Percentiles rank a stretch among this genome's conserved stretches.
Conservation (phyloP, 2,329 filamentous ascomycete species). For the Drechslerella stenobrocha region DNA sequence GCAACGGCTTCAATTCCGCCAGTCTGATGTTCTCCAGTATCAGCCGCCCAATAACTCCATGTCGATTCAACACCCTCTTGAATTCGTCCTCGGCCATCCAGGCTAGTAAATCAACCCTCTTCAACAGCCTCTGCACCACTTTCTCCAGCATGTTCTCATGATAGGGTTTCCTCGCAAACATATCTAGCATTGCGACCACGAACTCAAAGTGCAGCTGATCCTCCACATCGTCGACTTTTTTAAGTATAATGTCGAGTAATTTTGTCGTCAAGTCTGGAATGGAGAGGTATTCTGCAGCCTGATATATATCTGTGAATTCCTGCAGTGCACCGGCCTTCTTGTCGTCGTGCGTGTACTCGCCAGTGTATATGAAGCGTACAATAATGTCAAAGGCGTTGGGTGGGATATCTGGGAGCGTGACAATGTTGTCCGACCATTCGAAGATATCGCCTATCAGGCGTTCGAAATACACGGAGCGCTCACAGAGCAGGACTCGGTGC, state of each 20-base stretch:
- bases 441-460: constrained; percentile 31
- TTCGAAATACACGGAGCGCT: constrained; percentile 49
- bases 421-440: constrained; percentile 3
- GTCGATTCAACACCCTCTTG: constrained; percentile 16
- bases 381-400: constrained; percentile 10
- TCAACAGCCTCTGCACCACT: constrained; percentile 15
- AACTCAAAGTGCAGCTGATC: constrained; percentile 15
- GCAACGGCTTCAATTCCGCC: constrained; percentile 4
- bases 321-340: constrained; percentile 2
- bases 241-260: constrained; percentile 14
- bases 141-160: constrained; percentile 13
- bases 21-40: constrained; percentile 23
- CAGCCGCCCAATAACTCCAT: constrained; percentile 22
- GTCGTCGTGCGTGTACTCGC: constrained; percentile 11
- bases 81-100: constrained; percentile 19
- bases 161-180: constrained; percentile 19
- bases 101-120: constrained; percentile 11
- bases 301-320: constrained; percentile 11
- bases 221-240: constrained; percentile 5
- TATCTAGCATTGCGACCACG: constrained; percentile 15
- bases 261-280: constrained; percentile 13
- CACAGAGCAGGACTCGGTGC: constrained; percentile 48
- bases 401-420: constrained; percentile 17
- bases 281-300: constrained; percentile 24
- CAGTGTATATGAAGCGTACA: constrained; percentile 17